Base-by-base conservation (phyloP, 1,284 basidiomycete genomes). In the Ustilago sp. region DNA sequence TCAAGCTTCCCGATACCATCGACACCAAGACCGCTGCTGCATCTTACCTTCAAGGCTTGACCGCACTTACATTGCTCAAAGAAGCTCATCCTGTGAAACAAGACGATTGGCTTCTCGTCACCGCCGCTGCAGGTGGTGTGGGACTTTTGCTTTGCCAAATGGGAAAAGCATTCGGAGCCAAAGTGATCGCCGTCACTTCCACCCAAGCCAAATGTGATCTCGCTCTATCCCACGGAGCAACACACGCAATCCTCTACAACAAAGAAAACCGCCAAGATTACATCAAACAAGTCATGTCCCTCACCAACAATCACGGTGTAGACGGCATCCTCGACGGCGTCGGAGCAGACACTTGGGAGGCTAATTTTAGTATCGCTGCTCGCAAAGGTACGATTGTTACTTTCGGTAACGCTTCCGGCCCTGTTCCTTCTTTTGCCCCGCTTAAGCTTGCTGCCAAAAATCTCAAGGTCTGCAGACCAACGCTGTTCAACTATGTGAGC, bases 181-280 rank as follows among this genome's bases (percentile, higher is more conserved):
- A 91, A 11, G 94, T 98, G 31, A 97, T 99, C 80, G 96, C 94
- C 2, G 98, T 95, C n/a, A 94, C 93, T 1, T 96, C 94, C 2
- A 93, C 92, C 0, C 85, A 88, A 28, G 93, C 91, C 81, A 99
- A 99, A 86, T 94, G 93, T 4, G 89, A 90, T 58, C 85, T 95
- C n/a, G 95, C 94, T 9, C 91, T 90, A 79, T 87, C 88, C 54
- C 89, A 93, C 77, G 96, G 96, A 15, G 94, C 94, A 0, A 90
- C 93, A 83, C 91, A 95, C 84, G 93, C 97, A 50, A 92, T 98
- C 70, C 85, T 94, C 58, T 94, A 96, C 85, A 90, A 90, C 50
- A 80, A 86, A 43, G 56, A 59, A 28, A 53, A 63, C 41, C 62
- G 79, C 9, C 59, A 59, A 2, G 67, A 55, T 11, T 57, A 76